These are phyloP conservation scores for Artemisia tridentata DNA, from an alignment of 129 eudicot species.

Conservation along the genomic window DNA sequence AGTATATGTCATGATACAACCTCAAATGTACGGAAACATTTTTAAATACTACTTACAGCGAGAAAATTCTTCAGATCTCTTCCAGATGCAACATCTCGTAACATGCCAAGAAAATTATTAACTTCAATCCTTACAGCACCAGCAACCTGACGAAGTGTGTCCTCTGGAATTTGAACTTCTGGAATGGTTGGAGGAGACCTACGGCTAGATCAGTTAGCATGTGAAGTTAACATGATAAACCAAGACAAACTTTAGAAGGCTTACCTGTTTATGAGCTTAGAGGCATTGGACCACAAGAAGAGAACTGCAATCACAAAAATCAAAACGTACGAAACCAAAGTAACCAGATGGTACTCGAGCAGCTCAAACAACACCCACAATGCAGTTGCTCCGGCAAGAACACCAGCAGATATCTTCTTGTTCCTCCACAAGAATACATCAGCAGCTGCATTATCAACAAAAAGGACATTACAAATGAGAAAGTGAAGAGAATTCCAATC, in stretches of 20 bases:
- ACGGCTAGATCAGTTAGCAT: conserved; percentile 15
- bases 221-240: background rate
- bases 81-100: conserved; percentile 64
- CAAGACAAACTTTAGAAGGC: background rate
- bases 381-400: conserved; percentile 64
- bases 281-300: conserved; percentile 70
- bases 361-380: conserved; percentile 68
- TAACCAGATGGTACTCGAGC: conserved; percentile 68
- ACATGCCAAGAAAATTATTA: conserved; percentile 41
- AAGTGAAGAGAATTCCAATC: too few relatives aligned
- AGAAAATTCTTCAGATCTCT: conserved; percentile 73
- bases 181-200: conserved; percentile 71
- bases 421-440: conserved; percentile 81
- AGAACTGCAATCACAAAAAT: conserved; percentile 52
- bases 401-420: conserved; percentile 73
- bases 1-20: conserved; percentile 1
- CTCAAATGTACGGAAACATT: background rate
- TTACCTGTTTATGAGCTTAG: conserved; percentile 63
- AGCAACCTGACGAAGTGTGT: conserved; percentile 48
- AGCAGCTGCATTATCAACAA: conserved; percentile 50
- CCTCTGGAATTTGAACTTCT: conserved; percentile 62
- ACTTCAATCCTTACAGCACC: conserved; percentile 54
- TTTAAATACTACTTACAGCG: conserved; percentile 39
- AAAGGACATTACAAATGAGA: background rate
- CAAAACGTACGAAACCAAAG: conserved; percentile 52